Conservation (phyloP, 225 moss, liverwort and hornwort genomes). For the Neckera pumila region DNA sequence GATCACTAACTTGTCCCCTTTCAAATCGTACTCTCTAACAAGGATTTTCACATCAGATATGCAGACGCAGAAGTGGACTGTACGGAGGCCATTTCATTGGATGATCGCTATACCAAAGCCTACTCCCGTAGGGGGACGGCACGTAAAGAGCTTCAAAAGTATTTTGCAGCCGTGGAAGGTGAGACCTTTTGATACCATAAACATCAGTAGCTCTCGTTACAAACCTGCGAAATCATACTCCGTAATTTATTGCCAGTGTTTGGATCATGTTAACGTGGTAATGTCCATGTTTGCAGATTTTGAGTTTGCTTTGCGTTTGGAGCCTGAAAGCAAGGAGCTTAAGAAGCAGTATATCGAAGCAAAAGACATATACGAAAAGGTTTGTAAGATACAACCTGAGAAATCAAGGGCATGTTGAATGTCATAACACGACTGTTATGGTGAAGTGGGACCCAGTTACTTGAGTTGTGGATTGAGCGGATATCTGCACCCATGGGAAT, state of each 20-base stretch:
- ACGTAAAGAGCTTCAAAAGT: conserved; percentile 86
- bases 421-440: not conserved
- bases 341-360: conserved; percentile 73
- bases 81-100: conserved; percentile 81
- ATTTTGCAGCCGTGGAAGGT: conserved; percentile 72
- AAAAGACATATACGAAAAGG: conserved; percentile 71
- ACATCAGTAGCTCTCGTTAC: not conserved
- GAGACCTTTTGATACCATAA: not conserved
- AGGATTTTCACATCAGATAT: conserved; percentile 45
- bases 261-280: not conserved
- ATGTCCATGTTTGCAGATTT: conserved; percentile 50
- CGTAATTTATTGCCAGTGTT: not conserved
- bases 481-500: not conserved
- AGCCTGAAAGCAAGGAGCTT: conserved; percentile 86
- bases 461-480: not conserved
- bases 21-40: conserved; percentile 5
- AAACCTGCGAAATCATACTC: not conserved
- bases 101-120: conserved; percentile 91
- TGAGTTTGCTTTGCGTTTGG: conserved; percentile 95
- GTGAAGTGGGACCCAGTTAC: not conserved
- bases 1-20: not conserved
- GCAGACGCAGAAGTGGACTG: conserved; percentile 94
- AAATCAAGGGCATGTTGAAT: not conserved
- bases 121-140: conserved; percentile 86
- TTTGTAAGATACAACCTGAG: conserved; percentile 2